Conservation (phyloP, 1,139 yeast genomes). For the Pichia inconspicua region DNA sequence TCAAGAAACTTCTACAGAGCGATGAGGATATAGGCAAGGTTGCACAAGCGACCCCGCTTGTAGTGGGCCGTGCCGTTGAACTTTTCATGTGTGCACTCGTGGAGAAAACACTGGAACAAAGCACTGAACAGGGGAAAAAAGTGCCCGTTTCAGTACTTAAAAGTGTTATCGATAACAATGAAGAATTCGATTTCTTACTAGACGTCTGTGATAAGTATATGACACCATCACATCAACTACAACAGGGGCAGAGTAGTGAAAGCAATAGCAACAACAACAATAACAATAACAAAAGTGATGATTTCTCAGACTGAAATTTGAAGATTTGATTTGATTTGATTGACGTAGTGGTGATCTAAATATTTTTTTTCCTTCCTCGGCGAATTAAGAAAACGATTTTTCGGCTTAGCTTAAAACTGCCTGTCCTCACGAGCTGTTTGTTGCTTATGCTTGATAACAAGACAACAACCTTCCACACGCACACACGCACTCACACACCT, state of each 20-base stretch:
- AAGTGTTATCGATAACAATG: conserved; percentile 76
- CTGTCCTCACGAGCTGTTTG: not conserved
- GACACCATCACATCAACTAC: conserved; percentile 12
- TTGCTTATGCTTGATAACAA: too few relatives aligned
- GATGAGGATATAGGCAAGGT: conserved; percentile 98
- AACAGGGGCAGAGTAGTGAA: not conserved
- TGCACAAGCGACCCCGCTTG: conserved; percentile 96
- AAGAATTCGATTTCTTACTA: conserved; percentile 72
- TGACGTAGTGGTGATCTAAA: not conserved
- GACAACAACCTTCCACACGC: too few relatives aligned
- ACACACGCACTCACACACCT: not conserved
- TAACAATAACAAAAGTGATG: not conserved
- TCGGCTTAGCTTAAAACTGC: not conserved
- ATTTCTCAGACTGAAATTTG: conserved; percentile 11
- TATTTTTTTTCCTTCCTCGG: too few relatives aligned
- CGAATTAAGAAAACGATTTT: too few relatives aligned
- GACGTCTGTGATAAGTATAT: conserved; percentile 26
- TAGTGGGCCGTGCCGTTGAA: conserved; percentile 91
- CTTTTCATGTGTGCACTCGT: conserved; percentile 85
- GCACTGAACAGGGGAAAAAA: conserved; percentile 73
- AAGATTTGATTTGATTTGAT: too few relatives aligned
- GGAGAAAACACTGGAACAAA: conserved; percentile 74
- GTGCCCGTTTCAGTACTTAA: conserved; percentile 79
- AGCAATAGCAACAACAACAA: not conserved
- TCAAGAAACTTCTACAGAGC: conserved; percentile 93